Percentiles rank a stretch among this genome's conserved stretches.
phyloP scores from a whole-genome alignment of 345 rosid species.

The Euphorbia lathyris region DNA sequence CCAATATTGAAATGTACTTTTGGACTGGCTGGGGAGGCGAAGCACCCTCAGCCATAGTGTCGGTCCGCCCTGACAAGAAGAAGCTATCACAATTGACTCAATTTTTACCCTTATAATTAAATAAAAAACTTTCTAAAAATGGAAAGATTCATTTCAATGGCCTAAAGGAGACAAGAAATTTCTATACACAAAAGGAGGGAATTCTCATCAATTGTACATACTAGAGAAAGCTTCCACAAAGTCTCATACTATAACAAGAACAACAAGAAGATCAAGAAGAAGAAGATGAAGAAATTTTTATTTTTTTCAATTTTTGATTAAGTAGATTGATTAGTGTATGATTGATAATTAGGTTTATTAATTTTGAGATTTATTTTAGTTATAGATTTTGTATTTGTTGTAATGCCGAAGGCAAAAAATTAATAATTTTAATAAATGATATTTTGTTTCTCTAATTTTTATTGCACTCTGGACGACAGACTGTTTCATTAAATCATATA shows the following conservation, averaged over 20 bases:
- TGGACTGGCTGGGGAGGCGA: too few species aligned
- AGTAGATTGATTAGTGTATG: not conserved
- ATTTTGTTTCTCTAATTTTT: not conserved
- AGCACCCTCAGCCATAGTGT: too few species aligned
- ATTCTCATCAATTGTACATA: slow-evolving; percentile 25
- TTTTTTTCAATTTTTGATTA: slow-evolving; percentile 5
- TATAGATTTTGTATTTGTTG: not conserved
- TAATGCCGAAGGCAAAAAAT: slow-evolving; percentile 2
- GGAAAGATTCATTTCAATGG: not conserved
- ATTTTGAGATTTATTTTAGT: not conserved
- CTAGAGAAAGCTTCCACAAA: not conserved
- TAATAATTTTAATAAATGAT: not conserved
- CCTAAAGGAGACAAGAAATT: not conserved
- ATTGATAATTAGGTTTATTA: not conserved
- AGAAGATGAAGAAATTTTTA: not conserved
- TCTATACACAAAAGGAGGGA: not conserved
- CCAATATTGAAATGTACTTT: too few species aligned
- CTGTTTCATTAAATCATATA: too few species aligned
- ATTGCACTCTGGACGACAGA: too few species aligned
- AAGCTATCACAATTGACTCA: not conserved
- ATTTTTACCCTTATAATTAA: not conserved
- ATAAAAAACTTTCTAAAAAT: not conserved
- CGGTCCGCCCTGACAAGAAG: too few species aligned
- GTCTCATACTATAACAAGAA: not conserved
- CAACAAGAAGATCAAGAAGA: not conserved